phyloP scores from a whole-genome alignment of 352 stramenopile genomes.

The Phytophthora pisi region DNA sequence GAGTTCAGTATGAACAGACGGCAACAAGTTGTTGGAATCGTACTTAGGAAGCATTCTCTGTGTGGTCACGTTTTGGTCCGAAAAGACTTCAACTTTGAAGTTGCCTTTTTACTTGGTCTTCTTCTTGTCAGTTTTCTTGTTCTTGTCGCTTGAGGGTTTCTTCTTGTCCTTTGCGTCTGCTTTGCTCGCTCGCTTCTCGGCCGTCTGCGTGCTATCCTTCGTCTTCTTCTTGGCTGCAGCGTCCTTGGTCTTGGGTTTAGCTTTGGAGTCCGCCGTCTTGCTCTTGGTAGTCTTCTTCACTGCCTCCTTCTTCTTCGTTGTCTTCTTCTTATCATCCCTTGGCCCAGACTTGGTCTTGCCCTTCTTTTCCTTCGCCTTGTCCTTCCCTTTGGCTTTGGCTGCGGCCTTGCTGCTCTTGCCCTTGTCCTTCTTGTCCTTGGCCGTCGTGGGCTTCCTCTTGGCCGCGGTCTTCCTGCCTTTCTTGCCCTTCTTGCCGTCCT shows the following conservation, averaged over 20 bases:
- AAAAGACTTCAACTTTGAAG: conserved; percentile 10
- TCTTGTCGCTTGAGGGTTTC: conserved; percentile 23
- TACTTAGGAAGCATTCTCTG: neutral
- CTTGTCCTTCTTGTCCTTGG: conserved; percentile 40
- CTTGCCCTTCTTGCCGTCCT: conserved; percentile 67
- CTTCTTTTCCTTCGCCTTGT: conserved; percentile 39
- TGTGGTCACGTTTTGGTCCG: neutral
- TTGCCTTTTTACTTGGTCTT: conserved; percentile 26
- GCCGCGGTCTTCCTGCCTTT: conserved; percentile 33
- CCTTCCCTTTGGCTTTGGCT: conserved; percentile 34
- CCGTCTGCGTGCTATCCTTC: conserved; percentile 13
- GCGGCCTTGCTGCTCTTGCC: conserved; percentile 38
- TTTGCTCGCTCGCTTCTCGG: conserved; percentile 21
- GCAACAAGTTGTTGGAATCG: neutral
- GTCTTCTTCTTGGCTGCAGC: conserved; percentile 31
- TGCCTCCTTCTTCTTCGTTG: conserved; percentile 21
- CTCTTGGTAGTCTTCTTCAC: conserved; percentile 14
- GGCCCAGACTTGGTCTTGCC: conserved; percentile 16
- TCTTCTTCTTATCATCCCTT: conserved; percentile 27
- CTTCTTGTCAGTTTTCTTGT: conserved; percentile 26
- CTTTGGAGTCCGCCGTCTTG: conserved; percentile 14
- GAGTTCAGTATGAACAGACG: conserved; percentile 10
- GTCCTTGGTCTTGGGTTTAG: conserved; percentile 30
- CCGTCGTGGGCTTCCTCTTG: conserved; percentile 40
- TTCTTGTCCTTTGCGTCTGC: conserved; percentile 24